Evolutionary conservation across 805 yeast genomes (phyloP).

Genomic region (Blastobotrys terrestris): DNA sequence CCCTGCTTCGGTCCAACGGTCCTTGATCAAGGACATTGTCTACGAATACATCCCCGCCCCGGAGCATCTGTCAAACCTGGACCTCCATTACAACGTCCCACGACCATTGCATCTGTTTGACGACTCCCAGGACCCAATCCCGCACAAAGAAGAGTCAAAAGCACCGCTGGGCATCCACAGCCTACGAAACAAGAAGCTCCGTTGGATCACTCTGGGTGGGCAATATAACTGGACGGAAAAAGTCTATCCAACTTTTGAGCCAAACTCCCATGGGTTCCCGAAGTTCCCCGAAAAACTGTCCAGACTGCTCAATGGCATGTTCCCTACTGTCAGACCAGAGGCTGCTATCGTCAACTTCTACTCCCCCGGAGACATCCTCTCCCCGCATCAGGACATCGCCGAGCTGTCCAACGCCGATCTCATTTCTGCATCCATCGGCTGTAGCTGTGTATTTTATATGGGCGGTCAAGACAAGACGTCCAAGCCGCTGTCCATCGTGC

Average conservation of each 20-base stretch:
- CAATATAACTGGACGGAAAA: slow-evolving; percentile 42
- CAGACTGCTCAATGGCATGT: slow-evolving; percentile 16
- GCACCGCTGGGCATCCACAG: slow-evolving; percentile 13
- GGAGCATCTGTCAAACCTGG: slow-evolving; percentile 33
- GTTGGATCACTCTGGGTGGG: slow-evolving; percentile 44
- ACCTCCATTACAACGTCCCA: slow-evolving; percentile 28
- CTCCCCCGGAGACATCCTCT: slow-evolving; percentile 37
- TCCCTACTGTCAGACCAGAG: slow-evolving; percentile 29
- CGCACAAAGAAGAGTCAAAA: slow-evolving; percentile 13
- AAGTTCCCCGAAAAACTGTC: slow-evolving; percentile 27
- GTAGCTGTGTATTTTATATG: slow-evolving; percentile 35
- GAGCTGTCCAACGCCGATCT: slow-evolving; percentile 33
- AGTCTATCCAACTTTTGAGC: slow-evolving; percentile 34
- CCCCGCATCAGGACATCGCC: slow-evolving; percentile 41
- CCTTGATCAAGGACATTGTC: slow-evolving; percentile 26
- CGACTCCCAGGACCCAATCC: slow-evolving; percentile 1
- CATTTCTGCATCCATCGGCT: slow-evolving; percentile 35
- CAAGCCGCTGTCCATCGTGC: slow-evolving; percentile 31
- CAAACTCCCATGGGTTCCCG: slow-evolving; percentile 29
- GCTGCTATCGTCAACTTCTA: slow-evolving; percentile 41
- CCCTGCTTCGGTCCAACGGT: slow-evolving; percentile 24
- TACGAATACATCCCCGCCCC: slow-evolving; percentile 29
- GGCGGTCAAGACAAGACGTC: slow-evolving; percentile 19
- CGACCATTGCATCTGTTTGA: slow-evolving; percentile 30
- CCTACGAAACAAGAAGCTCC: slow-evolving; percentile 27